Evolutionary conservation across 2,329 filamentous ascomycete species (phyloP), one percentile per base, ranked within the genome.

Genomic region (Mycogone perniciosa): DNA sequence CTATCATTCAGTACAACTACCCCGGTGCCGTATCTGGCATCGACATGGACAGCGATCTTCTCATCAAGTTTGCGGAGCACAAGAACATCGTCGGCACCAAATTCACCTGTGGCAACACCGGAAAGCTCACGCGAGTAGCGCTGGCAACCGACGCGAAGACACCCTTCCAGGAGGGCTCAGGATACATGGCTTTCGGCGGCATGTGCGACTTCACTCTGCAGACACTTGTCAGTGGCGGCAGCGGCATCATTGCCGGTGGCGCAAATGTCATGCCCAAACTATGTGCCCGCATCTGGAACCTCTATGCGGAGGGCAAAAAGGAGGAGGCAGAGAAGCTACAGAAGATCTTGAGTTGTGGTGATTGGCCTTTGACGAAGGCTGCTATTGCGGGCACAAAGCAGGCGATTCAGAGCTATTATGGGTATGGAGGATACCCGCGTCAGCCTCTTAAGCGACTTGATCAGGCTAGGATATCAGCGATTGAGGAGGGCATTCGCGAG

Each of bases 1-100:
- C 88, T n/a, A 67, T 95, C 49, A 80, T 95, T 57, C 74, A 95
- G 44, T 95, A 95, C 80, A 95, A 95, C 75, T 95, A 93, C 73
- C 89, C 89, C 1, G 89, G 88, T 46, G 89, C 88, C 45, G 89
- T 93, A 5, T 80, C 88, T 5, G 89, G 89, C 46, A 86, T 95
- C 63, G 89, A 95, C 68, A 86, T 95, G 81, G 88, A 93, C 75
- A 91, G 86, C 52, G 89, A 95, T 66, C 77, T 92, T 53, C 80
- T 95, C 62, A 89, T 93, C 72, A 80, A 79, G 64, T 80, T 95
- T 35, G 86, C 85, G 41, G 72, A 83, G 65, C 89, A 95, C 71
- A 82, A 84, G 57, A 95, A 95, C 71, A 89, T 95, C 62, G 74
- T 90, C 56, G 89, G 89, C 56, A 91, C 88, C 50, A 95, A 95